Evolutionary conservation across 306 rosid genomes (phyloP).

Genomic region (Medicago ruthenica): DNA sequence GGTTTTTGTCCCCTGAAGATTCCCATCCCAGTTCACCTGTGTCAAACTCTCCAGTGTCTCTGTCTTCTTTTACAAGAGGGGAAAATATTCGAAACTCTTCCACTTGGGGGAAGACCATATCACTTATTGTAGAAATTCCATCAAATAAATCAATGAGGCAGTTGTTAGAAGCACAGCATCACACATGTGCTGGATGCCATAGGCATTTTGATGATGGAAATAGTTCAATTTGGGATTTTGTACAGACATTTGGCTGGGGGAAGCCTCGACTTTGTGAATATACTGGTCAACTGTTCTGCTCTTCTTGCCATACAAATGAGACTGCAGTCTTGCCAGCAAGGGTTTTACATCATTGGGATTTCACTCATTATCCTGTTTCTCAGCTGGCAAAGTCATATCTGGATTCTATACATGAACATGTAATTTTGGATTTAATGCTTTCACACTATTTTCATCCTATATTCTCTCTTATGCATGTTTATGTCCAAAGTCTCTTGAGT

Average conservation of each 20-base stretch:
- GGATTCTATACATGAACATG: constrained; percentile 96
- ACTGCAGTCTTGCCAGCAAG: constrained; percentile 93
- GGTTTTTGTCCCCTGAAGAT: constrained; percentile 89
- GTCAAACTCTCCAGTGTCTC: constrained; percentile 48
- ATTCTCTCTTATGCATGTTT: constrained; percentile 30
- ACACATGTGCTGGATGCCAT: constrained; percentile 94
- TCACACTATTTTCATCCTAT: constrained; percentile 10
- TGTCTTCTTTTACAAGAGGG: constrained; percentile 49
- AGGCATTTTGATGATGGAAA: constrained; percentile 85
- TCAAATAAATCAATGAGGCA: constrained; percentile 78
- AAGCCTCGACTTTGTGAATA: constrained; percentile 96
- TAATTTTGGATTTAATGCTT: constrained; percentile 46
- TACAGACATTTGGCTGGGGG: constrained; percentile 94
- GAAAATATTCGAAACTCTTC: constrained; percentile 50
- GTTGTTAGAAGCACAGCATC: constrained; percentile 88
- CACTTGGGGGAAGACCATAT: constrained; percentile 83
- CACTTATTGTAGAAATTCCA: constrained; percentile 86
- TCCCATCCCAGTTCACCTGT: constrained; percentile 61
- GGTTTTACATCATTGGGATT: constrained; percentile 97
- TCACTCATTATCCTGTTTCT: constrained; percentile 75
- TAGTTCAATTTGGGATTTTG: constrained; percentile 77
- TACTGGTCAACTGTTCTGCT: constrained; percentile 87
- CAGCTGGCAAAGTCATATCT: constrained; percentile 92
- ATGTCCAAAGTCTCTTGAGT: background rate
- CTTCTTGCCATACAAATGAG: constrained; percentile 93